phyloP scores from a whole-genome alignment of 768 basidiomycete species.

The Mycena vitilis region DNA sequence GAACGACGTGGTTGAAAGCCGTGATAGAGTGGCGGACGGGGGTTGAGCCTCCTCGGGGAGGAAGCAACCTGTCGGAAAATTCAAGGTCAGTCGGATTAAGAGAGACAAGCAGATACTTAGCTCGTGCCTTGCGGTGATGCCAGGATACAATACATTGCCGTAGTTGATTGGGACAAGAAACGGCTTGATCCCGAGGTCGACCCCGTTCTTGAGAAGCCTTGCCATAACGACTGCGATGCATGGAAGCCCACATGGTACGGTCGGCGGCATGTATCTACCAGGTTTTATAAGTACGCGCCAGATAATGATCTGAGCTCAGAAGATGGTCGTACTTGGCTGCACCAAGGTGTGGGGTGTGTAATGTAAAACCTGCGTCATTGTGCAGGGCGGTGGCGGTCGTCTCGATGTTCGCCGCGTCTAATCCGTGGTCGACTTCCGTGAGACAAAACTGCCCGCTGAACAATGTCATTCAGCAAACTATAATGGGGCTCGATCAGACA shows the following conservation, averaged over 20 bases:
- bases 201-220: slow-evolving; percentile 44
- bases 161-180: slow-evolving; percentile 50
- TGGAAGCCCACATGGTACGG: slow-evolving; percentile 45
- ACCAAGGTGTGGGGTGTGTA: slow-evolving; percentile 45
- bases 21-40: slow-evolving; percentile 52
- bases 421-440: slow-evolving; percentile 54
- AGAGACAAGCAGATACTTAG: slow-evolving; percentile 7
- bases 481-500: too few species aligned
- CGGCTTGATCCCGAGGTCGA: slow-evolving; percentile 45
- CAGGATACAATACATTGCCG: slow-evolving; percentile 44
- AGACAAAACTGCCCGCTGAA: slow-evolving; percentile 43
- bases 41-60: slow-evolving; percentile 42
- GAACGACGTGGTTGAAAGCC: slow-evolving; percentile 48
- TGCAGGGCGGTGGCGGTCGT: slow-evolving; percentile 50
- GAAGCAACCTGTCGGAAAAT: slow-evolving; percentile 24
- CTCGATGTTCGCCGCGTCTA: slow-evolving; percentile 51
- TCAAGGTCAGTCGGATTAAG: too few species aligned
- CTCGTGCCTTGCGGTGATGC: slow-evolving; percentile 48
- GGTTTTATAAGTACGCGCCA: too few species aligned
- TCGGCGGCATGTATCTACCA: slow-evolving; percentile 52
- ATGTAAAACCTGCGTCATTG: slow-evolving; percentile 42
- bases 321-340: slow-evolving; percentile 52
- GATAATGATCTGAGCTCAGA: too few species aligned
- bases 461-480: neutral
- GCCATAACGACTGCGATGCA: slow-evolving; percentile 51